Conservation (phyloP, 768 basidiomycete species). For the Mrakia hoshinonis region DNA sequence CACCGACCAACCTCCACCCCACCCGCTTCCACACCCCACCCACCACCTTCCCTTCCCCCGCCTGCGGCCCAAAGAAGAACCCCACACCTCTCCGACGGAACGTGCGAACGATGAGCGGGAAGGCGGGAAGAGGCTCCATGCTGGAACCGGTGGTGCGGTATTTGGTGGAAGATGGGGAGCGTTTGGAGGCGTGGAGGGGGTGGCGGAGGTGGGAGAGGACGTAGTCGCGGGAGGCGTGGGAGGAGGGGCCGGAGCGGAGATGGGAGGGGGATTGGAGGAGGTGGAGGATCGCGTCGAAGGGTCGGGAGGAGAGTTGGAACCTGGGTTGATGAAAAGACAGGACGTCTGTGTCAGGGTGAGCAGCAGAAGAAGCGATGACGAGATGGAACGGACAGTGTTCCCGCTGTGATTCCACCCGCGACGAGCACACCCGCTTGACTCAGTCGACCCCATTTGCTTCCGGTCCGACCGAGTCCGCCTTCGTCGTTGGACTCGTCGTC, state of each 20-base stretch:
- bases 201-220: slow-evolving; percentile 13
- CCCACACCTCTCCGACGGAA: background rate
- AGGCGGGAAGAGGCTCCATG: slow-evolving; percentile 8
- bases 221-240: background rate
- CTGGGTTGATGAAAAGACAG: background rate
- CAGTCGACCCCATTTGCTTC: slow-evolving; percentile 14
- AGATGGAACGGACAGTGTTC: background rate
- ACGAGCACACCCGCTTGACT: slow-evolving; percentile 21
- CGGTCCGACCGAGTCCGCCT: slow-evolving; percentile 11
- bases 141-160: background rate
- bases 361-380: background rate
- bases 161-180: background rate
- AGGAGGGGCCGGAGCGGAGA: background rate
- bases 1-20: slow-evolving; percentile 6
- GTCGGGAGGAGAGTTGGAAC: slow-evolving; percentile 24
- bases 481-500: slow-evolving; percentile 8
- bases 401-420: slow-evolving; percentile 14
- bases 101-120: slow-evolving; percentile 25
- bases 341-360: background rate
- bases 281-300: slow-evolving; percentile 23
- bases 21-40: background rate
- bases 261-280: slow-evolving; percentile 17
- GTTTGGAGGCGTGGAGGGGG: slow-evolving; percentile 1
- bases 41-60: background rate
- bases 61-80: slow-evolving; percentile 19